Base-by-base conservation (phyloP, 108 stramenopile species). In the Discostella stelligeroides region DNA sequence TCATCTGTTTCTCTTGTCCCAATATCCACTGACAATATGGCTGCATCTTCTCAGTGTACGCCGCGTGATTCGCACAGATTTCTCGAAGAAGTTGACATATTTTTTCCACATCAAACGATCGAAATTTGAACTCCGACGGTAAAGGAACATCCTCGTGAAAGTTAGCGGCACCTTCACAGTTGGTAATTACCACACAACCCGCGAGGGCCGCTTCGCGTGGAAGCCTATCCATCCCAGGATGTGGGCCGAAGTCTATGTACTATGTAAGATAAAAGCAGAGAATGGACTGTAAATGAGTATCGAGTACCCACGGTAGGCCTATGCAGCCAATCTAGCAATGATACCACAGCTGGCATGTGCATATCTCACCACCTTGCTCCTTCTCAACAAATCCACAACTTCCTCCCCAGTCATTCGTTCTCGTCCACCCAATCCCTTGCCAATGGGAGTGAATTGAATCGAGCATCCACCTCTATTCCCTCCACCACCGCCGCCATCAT, bases 231-330 rank as follows among this genome's bases (percentile, higher is more conserved):
- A 85, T 85, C 8, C 84, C 84, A 17, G 84, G 84, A 68, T 85
- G 84, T 40, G 76, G 81, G 0, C 84, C 84, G 69, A 82, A 85
- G 60, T 85, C 84, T 20, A 85, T 80, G 45, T 85, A 85, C 79
- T 75, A 28, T 27, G 20, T 7, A 11, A 3, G n/a, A 41, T 3
- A 59, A 21, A 8, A 45, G 13, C 30, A 51, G 21, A 5, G 28
- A n/a, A n/a, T n/a, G 0, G 63, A 20, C 11, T 34, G 6, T 18
- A 17, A 12, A 21, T 27, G 38, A 39, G 38, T 39, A 42, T 45
- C n/a, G n/a, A n/a, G n/a, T n/a, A n/a, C n/a, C n/a, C n/a, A n/a
- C n/a, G n/a, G n/a, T n/a, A n/a, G n/a, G n/a, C n/a, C n/a, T n/a
- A n/a, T n/a, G n/a, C n/a, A n/a, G n/a, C n/a, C n/a, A n/a, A n/a